A percentile compares a stretch with the other conserved stretches of the same genome.
Conservation (phyloP, 345 rosid genomes). For the Populus simonii region DNA sequence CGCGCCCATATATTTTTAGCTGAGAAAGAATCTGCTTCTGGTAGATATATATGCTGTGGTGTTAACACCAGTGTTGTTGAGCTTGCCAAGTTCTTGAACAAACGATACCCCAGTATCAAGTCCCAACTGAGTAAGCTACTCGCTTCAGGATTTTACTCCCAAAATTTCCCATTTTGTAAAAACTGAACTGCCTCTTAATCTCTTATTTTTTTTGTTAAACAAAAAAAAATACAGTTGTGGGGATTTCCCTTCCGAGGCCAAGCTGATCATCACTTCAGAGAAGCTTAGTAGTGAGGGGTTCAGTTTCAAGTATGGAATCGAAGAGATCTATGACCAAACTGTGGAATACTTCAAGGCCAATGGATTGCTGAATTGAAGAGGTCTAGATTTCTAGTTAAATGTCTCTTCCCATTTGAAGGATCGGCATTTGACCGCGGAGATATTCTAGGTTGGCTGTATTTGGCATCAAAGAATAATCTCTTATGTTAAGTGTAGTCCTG, state of each 20-base stretch:
- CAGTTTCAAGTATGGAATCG: constrained; percentile 59
- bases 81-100: constrained; percentile 56
- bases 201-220: neutral
- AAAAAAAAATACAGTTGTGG: constrained; percentile 49
- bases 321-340: constrained; percentile 71
- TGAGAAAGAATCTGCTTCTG: constrained; percentile 75
- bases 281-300: constrained; percentile 74
- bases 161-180: neutral
- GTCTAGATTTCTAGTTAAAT: constrained; percentile 7
- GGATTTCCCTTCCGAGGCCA: constrained; percentile 55
- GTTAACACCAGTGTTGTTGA: constrained; percentile 63
- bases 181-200: neutral
- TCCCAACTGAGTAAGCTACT: constrained; percentile 63
- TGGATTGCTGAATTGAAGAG: constrained; percentile 40
- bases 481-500: neutral
- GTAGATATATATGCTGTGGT: constrained; percentile 71
- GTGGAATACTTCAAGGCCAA: constrained; percentile 49
- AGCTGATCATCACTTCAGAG: constrained; percentile 59
- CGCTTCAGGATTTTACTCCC: too few species aligned
- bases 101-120: constrained; percentile 56
- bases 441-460: neutral
- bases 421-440: neutral
- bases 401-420: neutral
- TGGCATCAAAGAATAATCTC: neutral
- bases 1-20: constrained; percentile 80